Conservation (phyloP, 176 grass and related monocot genomes). For the Oryza australiensis region DNA sequence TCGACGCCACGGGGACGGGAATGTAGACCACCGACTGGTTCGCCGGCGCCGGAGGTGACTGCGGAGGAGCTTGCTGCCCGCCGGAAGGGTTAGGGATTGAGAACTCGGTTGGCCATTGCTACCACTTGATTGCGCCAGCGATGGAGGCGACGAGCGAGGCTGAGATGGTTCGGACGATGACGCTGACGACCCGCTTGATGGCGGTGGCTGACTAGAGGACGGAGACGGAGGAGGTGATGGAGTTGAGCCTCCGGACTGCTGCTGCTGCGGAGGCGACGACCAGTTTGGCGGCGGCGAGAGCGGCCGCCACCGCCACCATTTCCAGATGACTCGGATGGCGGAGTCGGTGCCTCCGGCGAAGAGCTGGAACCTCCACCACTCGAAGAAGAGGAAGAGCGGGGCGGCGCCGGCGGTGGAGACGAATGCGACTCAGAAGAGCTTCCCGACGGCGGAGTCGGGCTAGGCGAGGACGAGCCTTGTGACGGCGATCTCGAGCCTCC, state of each 20-base stretch:
- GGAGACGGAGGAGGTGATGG: conserved; percentile 16
- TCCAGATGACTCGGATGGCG: background rate
- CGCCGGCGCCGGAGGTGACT: background rate
- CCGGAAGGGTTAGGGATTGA: background rate
- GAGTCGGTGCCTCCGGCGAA: conserved; percentile 7
- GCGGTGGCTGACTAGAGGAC: background rate
- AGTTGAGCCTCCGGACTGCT: background rate
- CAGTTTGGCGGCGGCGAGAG: conserved; percentile 9
- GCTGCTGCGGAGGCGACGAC: conserved; percentile 17
- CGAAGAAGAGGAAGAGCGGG: background rate
- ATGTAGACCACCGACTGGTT: conserved; percentile 40
- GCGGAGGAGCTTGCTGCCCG: conserved; percentile 10
- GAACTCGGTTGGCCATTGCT: conserved; percentile 7
- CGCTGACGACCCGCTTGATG: background rate
- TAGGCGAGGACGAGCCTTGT: conserved; percentile 23
- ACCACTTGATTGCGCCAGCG: background rate
- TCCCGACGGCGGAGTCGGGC: conserved; percentile 4
- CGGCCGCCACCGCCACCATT: background rate
- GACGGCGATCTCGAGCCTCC: conserved; percentile 19
- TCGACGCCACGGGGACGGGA: conserved; percentile 10
- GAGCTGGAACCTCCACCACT: background rate
- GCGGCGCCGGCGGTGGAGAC: background rate
- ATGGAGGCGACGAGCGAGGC: conserved; percentile 8
- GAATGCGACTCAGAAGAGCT: background rate
- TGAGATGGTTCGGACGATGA: background rate